Conservation (phyloP, 306 rosid genomes). For the Gleditsia sinensis region DNA sequence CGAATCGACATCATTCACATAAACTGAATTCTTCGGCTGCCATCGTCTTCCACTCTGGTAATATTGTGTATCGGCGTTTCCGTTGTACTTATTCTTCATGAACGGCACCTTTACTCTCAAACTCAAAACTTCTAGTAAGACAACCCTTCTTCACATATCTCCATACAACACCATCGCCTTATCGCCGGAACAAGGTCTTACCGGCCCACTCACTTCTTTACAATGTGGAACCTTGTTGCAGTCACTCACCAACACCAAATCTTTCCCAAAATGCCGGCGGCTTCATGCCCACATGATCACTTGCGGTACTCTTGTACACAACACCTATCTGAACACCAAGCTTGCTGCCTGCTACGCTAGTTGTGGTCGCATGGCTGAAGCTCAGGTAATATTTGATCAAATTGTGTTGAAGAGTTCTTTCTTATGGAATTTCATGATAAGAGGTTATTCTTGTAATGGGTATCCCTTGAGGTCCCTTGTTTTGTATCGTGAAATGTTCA, state of each 20-base stretch:
- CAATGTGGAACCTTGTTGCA: constrained; percentile 62
- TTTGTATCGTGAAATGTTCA: constrained; percentile 53
- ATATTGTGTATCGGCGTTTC: neutral
- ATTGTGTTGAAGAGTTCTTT: constrained; percentile 44
- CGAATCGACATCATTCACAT: neutral
- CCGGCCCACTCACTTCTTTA: constrained; percentile 41
- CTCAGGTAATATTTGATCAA: constrained; percentile 47
- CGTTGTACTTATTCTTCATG: constrained; percentile 35
- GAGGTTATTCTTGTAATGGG: constrained; percentile 52
- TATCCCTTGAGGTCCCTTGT: constrained; percentile 33
- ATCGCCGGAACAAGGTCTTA: constrained; percentile 5
- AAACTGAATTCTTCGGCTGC: neutral
- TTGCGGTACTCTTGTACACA: constrained; percentile 45
- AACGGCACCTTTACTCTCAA: constrained; percentile 27
- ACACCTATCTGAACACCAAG: constrained; percentile 53
- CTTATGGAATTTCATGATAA: constrained; percentile 59
- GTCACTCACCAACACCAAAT: constrained; percentile 50
- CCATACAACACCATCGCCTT: constrained; percentile 1
- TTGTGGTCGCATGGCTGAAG: constrained; percentile 50
- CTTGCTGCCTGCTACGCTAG: constrained; percentile 57
- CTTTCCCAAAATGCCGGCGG: constrained; percentile 42
- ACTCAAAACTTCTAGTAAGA: constrained; percentile 4
- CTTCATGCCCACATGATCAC: constrained; percentile 51
- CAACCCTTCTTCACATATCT: constrained; percentile 24
- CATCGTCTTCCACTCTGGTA: neutral